These are phyloP conservation scores for Cryptococcus sp. DNA, from an alignment of 1,284 basidiomycete species.

Conservation along the genomic window DNA sequence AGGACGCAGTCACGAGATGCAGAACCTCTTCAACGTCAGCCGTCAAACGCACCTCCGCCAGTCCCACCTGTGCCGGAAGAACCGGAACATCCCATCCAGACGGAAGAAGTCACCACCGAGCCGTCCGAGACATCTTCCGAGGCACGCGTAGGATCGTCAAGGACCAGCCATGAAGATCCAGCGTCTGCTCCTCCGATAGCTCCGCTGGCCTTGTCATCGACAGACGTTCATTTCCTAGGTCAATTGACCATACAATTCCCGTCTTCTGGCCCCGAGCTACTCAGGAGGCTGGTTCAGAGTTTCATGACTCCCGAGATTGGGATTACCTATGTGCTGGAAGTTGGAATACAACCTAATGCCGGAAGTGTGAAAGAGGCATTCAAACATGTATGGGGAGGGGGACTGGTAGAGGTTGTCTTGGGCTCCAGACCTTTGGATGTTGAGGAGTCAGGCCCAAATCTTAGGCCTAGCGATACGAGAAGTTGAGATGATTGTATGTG, in stretches of 20 bases:
- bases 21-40: not conserved
- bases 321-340: constrained; percentile 30
- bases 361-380: constrained; percentile 35
- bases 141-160: not conserved
- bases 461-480: no score
- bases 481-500: no score
- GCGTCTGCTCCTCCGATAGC: not conserved
- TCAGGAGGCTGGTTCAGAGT: constrained; percentile 21
- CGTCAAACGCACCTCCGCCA: not conserved
- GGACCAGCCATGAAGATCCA: not conserved
- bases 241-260: constrained; percentile 13
- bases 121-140: no score
- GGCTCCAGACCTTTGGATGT: constrained; percentile 6
- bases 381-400: constrained; percentile 35
- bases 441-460: not conserved
- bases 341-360: constrained; percentile 28
- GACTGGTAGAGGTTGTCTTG: constrained; percentile 32
- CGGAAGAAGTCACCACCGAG: not conserved
- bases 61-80: not conserved
- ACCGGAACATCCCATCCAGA: not conserved
- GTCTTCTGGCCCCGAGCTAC: constrained; percentile 2
- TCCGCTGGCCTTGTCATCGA: constrained; percentile 15
- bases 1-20: not conserved
- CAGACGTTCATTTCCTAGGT: constrained; percentile 33
- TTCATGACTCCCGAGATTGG: constrained; percentile 33